Conservation (phyloP, 441 rosid genomes). For the Erodium chrysanthum region DNA sequence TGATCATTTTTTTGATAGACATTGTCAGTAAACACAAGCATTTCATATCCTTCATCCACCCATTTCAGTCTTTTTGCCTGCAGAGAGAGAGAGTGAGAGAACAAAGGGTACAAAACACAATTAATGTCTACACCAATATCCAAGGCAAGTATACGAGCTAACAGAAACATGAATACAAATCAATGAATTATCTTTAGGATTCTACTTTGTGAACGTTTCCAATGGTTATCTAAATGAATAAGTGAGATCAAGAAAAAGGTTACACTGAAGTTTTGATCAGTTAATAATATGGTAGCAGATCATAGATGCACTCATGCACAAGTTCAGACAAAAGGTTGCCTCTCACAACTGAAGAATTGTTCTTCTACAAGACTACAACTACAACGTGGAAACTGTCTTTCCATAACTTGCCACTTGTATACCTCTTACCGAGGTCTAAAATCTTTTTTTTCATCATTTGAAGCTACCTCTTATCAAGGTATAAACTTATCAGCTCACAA, state of each 20-base stretch:
- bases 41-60: constrained; percentile 66
- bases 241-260: too few species aligned
- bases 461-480: not conserved
- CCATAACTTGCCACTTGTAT: not conserved
- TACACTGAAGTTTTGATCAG: too few species aligned
- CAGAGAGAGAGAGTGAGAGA: constrained; percentile 1
- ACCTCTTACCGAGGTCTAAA: not conserved
- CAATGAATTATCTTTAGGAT: not conserved
- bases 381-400: too few species aligned
- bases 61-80: constrained; percentile 75
- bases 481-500: not conserved
- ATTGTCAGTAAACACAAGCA: constrained; percentile 47
- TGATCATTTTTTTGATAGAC: constrained; percentile 22
- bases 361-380: not conserved
- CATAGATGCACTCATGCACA: not conserved
- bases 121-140: not conserved
- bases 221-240: not conserved
- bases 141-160: not conserved
- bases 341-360: not conserved
- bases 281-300: too few species aligned
- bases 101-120: not conserved
- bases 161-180: not conserved
- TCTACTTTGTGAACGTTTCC: not conserved
- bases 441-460: not conserved
- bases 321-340: not conserved